Base-by-base conservation (phyloP, 345 rosid species). In the Rhodomyrtus tomentosa region DNA sequence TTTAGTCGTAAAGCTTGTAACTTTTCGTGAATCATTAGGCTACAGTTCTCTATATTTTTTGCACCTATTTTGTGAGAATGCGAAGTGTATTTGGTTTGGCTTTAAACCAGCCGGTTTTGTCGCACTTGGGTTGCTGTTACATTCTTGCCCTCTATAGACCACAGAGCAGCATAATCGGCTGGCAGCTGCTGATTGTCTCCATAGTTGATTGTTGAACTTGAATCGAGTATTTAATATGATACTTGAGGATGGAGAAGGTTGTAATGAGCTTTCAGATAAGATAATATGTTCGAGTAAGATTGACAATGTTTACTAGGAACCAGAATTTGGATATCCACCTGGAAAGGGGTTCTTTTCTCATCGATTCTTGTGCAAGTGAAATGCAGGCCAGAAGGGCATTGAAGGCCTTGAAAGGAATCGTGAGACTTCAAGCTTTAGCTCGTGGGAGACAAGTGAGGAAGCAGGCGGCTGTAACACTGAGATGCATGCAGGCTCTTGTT, bases 401-500 rank as follows among this genome's bases (percentile, higher is more conserved):
- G 86, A 93, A 93, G 88, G 99, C 98, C 21, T 88, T 97, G 90
- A 97, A 91, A 91, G 99, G 98, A 59, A 91, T 97, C 42, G 99
- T 97, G 25, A 95, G 98, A 88, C 92, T 97, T 50, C 99, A 97
- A 90, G 99, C 99, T 83, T 81, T 97, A 42, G 98, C 94, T 73
- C 93, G 99, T 68, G 99, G 98, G 48, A 85, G 98, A 82, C 98
- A 95, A 85, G 98, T 95, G 87, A 94, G 99, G 91, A 97, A 97
- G 87, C 99, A 97, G 82, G 99, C 98, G 40, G 98, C 98, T 45
- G 98, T 95, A 54, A 97, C 98, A 36, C 90, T 97, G 32, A 93
- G 95, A 88, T 95, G 98, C 83, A 97, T 97, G 98, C 99, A 97
- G 89, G 99, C 99, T 88, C 95, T 96, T 6, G 98, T 95, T 50